Percentiles rank a stretch among this genome's conserved stretches.
Conservation (phyloP, 2,329 filamentous ascomycete genomes). For the Aspergillus novofumigatus region DNA sequence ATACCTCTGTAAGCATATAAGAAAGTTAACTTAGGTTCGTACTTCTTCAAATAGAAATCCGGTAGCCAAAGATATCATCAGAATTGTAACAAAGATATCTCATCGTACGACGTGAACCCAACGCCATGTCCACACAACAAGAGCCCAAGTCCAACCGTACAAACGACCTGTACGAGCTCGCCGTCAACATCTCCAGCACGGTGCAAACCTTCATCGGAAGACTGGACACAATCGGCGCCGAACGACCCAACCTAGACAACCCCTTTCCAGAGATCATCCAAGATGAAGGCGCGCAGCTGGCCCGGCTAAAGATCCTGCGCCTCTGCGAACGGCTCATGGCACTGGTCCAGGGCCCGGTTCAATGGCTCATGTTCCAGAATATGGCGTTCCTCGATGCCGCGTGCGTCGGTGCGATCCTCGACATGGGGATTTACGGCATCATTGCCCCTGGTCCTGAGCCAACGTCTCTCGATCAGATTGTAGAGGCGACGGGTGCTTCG, state of each 20-base stretch:
- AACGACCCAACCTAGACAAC: neutral
- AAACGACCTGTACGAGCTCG: neutral
- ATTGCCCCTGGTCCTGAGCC: neutral
- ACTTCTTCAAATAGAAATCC: no score
- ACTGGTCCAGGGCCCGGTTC: neutral
- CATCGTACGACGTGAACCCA: neutral
- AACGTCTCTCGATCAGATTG: neutral
- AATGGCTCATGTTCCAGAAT: slow-evolving; percentile 1
- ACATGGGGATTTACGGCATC: neutral
- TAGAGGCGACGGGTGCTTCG: neutral
- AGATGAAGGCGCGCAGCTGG: neutral
- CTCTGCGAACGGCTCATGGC: neutral
- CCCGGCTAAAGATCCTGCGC: neutral
- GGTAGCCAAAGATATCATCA: neutral
- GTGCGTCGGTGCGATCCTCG: neutral
- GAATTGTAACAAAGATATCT: neutral
- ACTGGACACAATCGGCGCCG: neutral
- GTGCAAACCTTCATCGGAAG: neutral
- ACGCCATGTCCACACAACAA: neutral
- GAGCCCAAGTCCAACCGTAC: neutral
- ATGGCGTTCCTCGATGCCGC: neutral
- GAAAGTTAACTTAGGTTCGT: neutral
- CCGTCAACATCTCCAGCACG: neutral
- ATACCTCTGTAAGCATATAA: neutral
- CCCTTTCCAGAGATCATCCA: neutral